These are phyloP conservation scores for Friedmanniomyces endolithicus DNA, from an alignment of 495 filamentous ascomycete genomes.

Conservation along the genomic window DNA sequence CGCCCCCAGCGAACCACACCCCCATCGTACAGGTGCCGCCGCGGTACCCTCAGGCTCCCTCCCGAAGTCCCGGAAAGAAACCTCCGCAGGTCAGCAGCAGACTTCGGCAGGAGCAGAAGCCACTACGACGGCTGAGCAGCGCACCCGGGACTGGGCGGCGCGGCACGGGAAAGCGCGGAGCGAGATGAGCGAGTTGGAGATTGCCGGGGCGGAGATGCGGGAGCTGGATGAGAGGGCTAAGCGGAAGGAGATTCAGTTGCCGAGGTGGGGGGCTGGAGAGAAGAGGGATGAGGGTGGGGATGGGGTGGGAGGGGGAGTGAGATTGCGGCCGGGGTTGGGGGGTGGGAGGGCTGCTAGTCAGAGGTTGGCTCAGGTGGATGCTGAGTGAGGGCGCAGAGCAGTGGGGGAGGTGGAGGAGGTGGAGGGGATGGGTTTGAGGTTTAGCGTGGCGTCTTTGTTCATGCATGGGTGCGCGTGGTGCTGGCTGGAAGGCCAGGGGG, in stretches of 20 bases:
- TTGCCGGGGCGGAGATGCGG: slow-evolving; percentile 19
- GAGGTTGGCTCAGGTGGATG: neutral
- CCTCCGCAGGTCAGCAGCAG: neutral
- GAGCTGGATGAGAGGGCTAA: slow-evolving; percentile 15
- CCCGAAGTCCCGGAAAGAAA: slow-evolving; percentile 10
- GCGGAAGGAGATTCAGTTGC: neutral
- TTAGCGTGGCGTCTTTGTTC: neutral
- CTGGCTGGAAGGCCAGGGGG: too few species aligned
- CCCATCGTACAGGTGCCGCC: neutral
- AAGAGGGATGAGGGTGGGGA: neutral
- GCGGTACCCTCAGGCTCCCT: neutral
- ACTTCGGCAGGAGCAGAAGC: neutral
- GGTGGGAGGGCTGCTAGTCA: neutral
- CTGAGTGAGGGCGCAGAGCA: neutral
- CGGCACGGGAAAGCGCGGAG: slow-evolving; percentile 13
- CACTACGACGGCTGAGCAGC: slow-evolving; percentile 20
- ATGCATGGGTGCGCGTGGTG: too few species aligned
- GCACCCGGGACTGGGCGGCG: slow-evolving; percentile 18
- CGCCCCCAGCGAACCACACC: neutral
- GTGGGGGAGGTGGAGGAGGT: neutral
- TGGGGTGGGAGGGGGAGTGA: neutral
- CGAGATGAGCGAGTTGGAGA: slow-evolving; percentile 14
- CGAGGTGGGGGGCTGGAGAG: neutral
- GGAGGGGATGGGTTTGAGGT: neutral
- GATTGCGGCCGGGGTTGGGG: neutral